A percentile compares a stretch with the other conserved stretches of the same genome.
These are phyloP conservation scores for Claviceps capensis DNA, from an alignment of 2,329 filamentous ascomycete genomes.

Conservation along the genomic window DNA sequence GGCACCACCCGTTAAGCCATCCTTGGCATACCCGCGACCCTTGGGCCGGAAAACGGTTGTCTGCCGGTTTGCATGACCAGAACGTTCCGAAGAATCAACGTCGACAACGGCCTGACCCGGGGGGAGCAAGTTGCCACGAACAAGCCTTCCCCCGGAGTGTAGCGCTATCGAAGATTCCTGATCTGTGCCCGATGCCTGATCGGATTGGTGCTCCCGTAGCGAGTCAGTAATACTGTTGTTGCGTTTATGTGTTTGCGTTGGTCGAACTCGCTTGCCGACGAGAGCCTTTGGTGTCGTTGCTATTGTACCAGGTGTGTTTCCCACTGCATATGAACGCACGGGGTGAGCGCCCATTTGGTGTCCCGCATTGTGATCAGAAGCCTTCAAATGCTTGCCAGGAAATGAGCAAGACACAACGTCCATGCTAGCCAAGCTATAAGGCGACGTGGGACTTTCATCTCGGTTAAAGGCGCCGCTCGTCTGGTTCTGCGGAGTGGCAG, in stretches of 20 bases:
- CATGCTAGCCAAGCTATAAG: conserved; percentile 43
- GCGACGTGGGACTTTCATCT: conserved; percentile 25
- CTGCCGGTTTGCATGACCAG: conserved; percentile 31
- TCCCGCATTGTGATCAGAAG: conserved; percentile 23
- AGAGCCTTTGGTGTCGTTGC: conserved; percentile 45
- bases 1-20: conserved; percentile 37
- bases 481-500: conserved; percentile 32
- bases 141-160: conserved; percentile 68
- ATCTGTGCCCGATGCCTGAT: conserved; percentile 37
- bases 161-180: conserved; percentile 46
- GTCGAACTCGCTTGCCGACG: conserved; percentile 44
- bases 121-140: conserved; percentile 73
- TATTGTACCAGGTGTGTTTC: conserved; percentile 33
- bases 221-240: conserved; percentile 84
- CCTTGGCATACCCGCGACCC: conserved; percentile 27
- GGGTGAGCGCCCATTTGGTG: conserved; percentile 41
- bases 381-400: conserved; percentile 35
- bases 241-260: conserved; percentile 55
- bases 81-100: conserved; percentile 38
- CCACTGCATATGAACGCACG: conserved; percentile 35
- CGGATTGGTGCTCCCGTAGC: conserved; percentile 50
- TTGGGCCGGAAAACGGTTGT: conserved; percentile 38
- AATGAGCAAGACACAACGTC: conserved; percentile 53
- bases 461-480: conserved; percentile 10
- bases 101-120: conserved; percentile 74